Evolutionary conservation across 805 yeast species (phyloP).

Genomic region (Blastobotrys americana): DNA sequence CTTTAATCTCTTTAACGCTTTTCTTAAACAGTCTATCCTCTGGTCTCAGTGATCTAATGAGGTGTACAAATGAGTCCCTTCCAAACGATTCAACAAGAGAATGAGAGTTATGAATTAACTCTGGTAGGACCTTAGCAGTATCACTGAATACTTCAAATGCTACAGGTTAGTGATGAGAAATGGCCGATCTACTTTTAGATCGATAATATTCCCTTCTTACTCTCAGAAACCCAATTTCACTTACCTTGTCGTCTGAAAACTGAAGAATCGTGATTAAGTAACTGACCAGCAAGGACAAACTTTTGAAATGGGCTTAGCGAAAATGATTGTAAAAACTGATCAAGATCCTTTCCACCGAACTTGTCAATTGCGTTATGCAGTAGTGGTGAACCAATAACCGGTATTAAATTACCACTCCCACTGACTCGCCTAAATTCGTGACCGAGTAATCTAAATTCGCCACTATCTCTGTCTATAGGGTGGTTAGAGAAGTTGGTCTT

Average conservation of each 20-base stretch:
- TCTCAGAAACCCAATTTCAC: too few species aligned
- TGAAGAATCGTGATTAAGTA: neutral
- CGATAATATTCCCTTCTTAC: too few species aligned
- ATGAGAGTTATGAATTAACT: neutral
- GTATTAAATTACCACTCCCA: neutral
- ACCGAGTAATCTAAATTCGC: neutral
- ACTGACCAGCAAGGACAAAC: neutral
- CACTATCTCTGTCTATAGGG: neutral
- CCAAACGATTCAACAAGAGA: neutral
- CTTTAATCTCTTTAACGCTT: constrained; percentile 14
- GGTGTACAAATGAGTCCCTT: neutral
- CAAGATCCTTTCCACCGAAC: neutral
- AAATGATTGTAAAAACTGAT: too few species aligned
- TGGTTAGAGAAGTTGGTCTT: neutral
- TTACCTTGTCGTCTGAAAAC: neutral
- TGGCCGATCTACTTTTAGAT: too few species aligned
- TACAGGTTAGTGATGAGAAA: too few species aligned
- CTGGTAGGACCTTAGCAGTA: neutral
- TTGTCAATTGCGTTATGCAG: neutral
- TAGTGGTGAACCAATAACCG: neutral
- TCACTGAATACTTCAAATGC: neutral
- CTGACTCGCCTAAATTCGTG: neutral
- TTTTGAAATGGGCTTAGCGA: neutral
- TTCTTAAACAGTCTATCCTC: neutral
- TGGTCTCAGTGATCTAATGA: neutral